Evolutionary conservation across 1,284 basidiomycete genomes (phyloP), one percentile per base, ranked within the genome.

Genomic region (Cutaneotrichosporon sp.): DNA sequence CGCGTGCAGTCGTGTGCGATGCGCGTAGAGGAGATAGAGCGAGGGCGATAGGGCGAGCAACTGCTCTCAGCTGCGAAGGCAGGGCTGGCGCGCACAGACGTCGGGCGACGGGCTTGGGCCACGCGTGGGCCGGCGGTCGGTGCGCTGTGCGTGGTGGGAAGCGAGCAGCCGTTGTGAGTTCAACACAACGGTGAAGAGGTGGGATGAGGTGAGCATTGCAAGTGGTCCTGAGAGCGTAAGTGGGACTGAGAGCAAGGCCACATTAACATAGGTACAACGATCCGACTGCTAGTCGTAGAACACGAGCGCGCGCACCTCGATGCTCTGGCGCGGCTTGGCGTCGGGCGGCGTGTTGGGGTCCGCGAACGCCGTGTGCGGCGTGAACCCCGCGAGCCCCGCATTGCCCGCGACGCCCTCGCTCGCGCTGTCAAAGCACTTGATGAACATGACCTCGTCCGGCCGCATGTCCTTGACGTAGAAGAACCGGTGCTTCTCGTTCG

Each of bases 401-500:
- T 57, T 59, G 14, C 59, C 58, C 3, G 46, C 33, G 36, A 58
- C 46, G 45, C 59, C 56, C 51, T 61, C 54, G 52, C 56, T 56
- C 38, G n/a, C 38, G 24, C 43, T 51, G 56, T 67, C 65, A 22
- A 54, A 67, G 59, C 62, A 63, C 62, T 67, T 67, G 59, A 67
- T 50, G 58, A 67, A 58, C 62, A 67, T 64, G 54, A 67, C 51
- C 58, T 67, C 65, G 54, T 64, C 62, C 4, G 62, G 62, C 2
- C 22, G 27, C 65, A 67, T 63, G 46, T 67, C 62, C 51, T 61
- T 61, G 54, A 67, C 57, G 33, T 67, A 67, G 62, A 59, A 67
- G 43, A 61, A 62, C 24, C 22, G 25, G 54, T 67, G 65, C 31
- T 20, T 34, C 20, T 59, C 59, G 51, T 36, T 54, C 11, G 62